Evolutionary conservation across 169 alveolate genomes (phyloP).

Genomic region (Plasmodium knowlesi): DNA sequence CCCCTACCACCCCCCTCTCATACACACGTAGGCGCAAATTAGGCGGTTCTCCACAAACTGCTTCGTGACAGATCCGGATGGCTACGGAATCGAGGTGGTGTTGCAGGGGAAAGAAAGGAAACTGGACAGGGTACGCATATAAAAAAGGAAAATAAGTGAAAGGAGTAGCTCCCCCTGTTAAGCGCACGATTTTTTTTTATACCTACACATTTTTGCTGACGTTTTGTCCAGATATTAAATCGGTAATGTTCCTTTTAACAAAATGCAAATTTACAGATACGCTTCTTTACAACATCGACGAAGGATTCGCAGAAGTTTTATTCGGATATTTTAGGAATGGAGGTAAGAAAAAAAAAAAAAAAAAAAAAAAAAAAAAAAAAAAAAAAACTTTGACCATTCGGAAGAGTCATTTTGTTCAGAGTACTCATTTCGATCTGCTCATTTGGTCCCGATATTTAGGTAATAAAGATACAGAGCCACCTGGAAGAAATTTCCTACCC

Average conservation of each 20-base stretch:
- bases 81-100: conserved; percentile 70
- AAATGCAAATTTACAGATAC: conserved; percentile 34
- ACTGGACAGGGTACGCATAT: conserved; percentile 31
- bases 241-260: neutral
- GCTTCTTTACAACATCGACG: conserved; percentile 70
- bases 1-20: neutral
- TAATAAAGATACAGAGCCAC: conserved; percentile 67
- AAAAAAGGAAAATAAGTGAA: neutral
- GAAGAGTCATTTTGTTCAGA: neutral
- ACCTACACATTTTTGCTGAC: neutral
- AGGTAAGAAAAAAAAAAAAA: neutral
- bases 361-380: neutral
- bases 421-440: neutral
- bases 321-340: conserved; percentile 70
- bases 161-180: neutral
- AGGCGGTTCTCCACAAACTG: conserved; percentile 47
- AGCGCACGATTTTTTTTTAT: neutral
- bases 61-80: conserved; percentile 72
- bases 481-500: conserved; percentile 72
- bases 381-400: neutral
- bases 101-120: conserved; percentile 17
- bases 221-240: neutral
- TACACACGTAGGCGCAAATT: conserved; percentile 30
- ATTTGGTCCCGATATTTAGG: conserved; percentile 1
- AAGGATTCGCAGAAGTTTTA: conserved; percentile 71